Evolutionary conservation across 208 protist species (phyloP), one percentile per base, ranked within the genome.

Genomic region (Leishmania aethiopica): DNA sequence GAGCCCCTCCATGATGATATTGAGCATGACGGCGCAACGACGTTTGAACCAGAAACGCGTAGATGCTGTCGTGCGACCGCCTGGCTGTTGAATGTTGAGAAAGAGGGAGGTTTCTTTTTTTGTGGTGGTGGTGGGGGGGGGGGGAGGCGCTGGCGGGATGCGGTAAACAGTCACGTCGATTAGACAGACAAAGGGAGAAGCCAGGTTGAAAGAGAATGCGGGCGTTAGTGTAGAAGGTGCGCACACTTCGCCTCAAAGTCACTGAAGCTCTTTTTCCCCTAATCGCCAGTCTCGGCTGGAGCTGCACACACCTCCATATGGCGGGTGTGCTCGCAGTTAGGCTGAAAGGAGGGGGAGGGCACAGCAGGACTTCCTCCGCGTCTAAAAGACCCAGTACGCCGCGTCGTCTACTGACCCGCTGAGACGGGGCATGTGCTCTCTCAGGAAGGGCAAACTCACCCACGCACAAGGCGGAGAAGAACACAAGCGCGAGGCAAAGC

Each of bases 1-100:
- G 5, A 85, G 60, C 40, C 82, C 77, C 40, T 81, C 77, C 45
- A 67, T 32, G 13, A 83, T 15, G 13, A 79, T 57, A 0, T 19
- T 32, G 1, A 86, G 57, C 35, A 86, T 53, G 51, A 8, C 45
- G 17, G 55, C 53, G 11, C 66, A 40, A 45, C 19, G 3, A 28
- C 35, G 66, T 71, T 35, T 45, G 37, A 71, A 32, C 5, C 7
- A 40, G 37, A 71, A 35, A 11, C 3, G 37, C 0, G 17, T 71
- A 47, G 37, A 22, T 19, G n/a, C 32, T 37, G n/a, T 32, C 13
- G 60, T 17, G 60, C 60, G 10, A 7, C 10, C 11, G 3, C 25
- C n/a, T 3, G 11, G n/a, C 25, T 37, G 13, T 37, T 25, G 37
- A 45, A n/a, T 45, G 66, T 45, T 11, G 60, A 37, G 4, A 1